phyloP scores from a whole-genome alignment of 148 eudicot species.

The Simmondsia chinensis region DNA sequence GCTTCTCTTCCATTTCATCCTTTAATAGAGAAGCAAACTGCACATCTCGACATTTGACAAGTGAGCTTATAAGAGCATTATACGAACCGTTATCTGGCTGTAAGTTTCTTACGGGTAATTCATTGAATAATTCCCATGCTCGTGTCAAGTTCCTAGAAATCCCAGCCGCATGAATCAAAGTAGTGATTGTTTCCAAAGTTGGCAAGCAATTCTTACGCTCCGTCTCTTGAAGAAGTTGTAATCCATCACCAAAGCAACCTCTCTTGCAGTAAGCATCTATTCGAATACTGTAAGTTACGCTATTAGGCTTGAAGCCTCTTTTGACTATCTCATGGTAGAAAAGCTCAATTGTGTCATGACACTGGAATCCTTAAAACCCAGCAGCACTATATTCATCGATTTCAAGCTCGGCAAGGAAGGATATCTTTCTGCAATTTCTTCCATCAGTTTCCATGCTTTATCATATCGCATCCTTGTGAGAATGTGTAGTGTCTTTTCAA shows the following conservation, averaged over 20 bases:
- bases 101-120: conserved; percentile 39
- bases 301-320: conserved; percentile 77
- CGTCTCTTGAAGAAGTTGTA: conserved; percentile 73
- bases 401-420: conserved; percentile 60
- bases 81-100: conserved; percentile 63
- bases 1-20: conserved; percentile 63
- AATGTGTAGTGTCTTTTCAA: conserved; percentile 81
- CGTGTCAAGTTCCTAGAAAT: conserved; percentile 43
- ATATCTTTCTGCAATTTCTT: conserved; percentile 29
- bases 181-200: conserved; percentile 63
- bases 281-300: conserved; percentile 65
- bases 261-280: conserved; percentile 81
- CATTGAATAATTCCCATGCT: conserved; percentile 66
- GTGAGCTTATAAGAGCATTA: conserved; percentile 63
- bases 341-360: conserved; percentile 70
- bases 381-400: conserved; percentile 77
- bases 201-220: conserved; percentile 39
- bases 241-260: conserved; percentile 52
- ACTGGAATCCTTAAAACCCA: conserved; percentile 84
- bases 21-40: conserved; percentile 39
- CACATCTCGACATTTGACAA: conserved; percentile 50
- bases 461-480: conserved; percentile 77
- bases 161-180: conserved; percentile 89
- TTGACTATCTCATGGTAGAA: conserved; percentile 83
- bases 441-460: conserved; percentile 81